Base-by-base conservation (phyloP, 75 land plant genomes). In the Pinus albicaulis region DNA sequence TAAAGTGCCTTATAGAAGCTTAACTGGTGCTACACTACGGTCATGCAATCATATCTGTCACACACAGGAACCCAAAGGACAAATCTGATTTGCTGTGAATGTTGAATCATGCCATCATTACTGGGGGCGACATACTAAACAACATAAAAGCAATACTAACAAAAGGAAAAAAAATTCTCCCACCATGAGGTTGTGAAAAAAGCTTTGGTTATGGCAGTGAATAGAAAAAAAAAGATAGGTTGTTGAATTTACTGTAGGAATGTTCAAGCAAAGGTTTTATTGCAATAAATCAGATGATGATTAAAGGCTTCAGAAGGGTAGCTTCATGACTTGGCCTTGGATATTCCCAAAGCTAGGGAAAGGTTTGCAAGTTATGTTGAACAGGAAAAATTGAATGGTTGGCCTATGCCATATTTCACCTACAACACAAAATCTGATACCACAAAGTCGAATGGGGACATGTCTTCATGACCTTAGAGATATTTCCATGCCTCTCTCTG, bases 251-350 rank as follows among this genome's bases (percentile, higher is more conserved):
- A 31, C 1, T 0, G 1, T 2, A 31, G 1, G 92, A 90, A 56
- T 86, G 95, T 59, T 88, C 93, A 58, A 76, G 82, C 57, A 97
- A 93, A 77, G 97, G 97, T 19, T 79, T 96, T 24, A 93, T 96
- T 74, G 94, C 98, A 20, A 88, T 78, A 75, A 93, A 86, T 73
- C 99, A 96, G 75, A 96, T 96, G 99, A 81, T 86, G 8, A n/a
- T n/a, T n/a, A 92, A 93, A 52, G 99, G 97, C 1, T 96, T 93
- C 71, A 72, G 80, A 14, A 79, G 99, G 68, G 83, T 96, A 31
- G 76, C 86, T 96, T 13, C 92, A 96, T 70, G 99, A 96, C 64
- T 79, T 96, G 68, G 90, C 92, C 6, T 88, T 96, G 16, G 99
- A 96, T 71, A 86, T 92, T 34, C 99, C 99, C 13, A 80, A 96